Base-by-base conservation (phyloP, 1,284 basidiomycete genomes). In the Fistulina hepatica region DNA sequence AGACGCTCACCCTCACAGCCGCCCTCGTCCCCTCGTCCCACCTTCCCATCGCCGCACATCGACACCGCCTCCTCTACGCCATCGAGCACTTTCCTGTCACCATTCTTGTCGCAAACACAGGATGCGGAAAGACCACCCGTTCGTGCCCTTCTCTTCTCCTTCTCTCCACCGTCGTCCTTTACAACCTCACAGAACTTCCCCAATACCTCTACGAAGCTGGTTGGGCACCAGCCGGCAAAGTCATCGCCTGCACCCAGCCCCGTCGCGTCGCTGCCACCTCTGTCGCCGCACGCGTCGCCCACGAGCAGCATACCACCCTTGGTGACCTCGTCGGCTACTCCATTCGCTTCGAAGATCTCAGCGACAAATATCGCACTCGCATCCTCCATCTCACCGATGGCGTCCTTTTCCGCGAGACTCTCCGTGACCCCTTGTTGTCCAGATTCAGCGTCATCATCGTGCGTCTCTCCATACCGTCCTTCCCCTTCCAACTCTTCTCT, bases 331-430 rank as follows among this genome's bases (percentile, higher is more conserved):
- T 97, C 44, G 94, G 95, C 6, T 99, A 98, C 57, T 89, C 90
- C 3, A 97, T 99, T 48, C 81, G 95, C 9, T 98, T 98, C 48
- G 95, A 99, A 58, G 93, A 98, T 53, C 74, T 92, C 31, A 85
- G 82, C 51, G 74, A 71, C 55, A 80, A 80, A 53, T 67, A 80
- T 38, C 66, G 74, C 34, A 98, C 94, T 1, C 71, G 86, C n/a
- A 86, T 98, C 54, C 77, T 92, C 41, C 98, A 97, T 61, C 75
- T 97, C 74, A 98, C 95, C 20, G 95, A 99, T 56, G 94, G 95
- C 28, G 93, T 97, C 75, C 74, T 99, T 19, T 91, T 99, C 52
- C 79, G 94, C 42, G 95, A 98, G 63, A 83, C 89, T 24, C 73
- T 97, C 48, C 67, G 89, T 25, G 90, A 97, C 52, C 88, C 86